A percentile compares a stretch with the other conserved stretches of the same genome.
phyloP scores from a whole-genome alignment of 179 eudicot genomes.

The Carnegiea gigantea region DNA sequence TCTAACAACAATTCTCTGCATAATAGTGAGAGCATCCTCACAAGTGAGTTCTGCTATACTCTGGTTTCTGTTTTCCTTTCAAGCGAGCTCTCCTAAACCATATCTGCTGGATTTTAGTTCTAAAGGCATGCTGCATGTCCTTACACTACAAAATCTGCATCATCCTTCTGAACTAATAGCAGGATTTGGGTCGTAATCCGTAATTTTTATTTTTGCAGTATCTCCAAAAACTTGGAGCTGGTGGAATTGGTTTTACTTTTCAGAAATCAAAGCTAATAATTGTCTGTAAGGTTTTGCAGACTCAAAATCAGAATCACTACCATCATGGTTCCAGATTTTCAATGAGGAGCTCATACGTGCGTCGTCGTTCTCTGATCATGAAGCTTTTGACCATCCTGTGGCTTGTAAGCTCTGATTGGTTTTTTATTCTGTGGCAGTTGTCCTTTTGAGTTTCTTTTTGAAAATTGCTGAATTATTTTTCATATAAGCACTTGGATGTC shows the following conservation, averaged over 20 bases:
- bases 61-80: neutral
- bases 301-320: slow-evolving; percentile 51
- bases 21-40: slow-evolving; percentile 44
- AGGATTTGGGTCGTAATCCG: neutral
- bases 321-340: slow-evolving; percentile 81
- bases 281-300: slow-evolving; percentile 45
- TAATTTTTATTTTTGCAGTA: neutral
- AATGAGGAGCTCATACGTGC: slow-evolving; percentile 80
- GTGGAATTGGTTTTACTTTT: slow-evolving; percentile 11
- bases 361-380: slow-evolving; percentile 94
- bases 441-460: neutral
- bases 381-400: slow-evolving; percentile 98
- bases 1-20: slow-evolving; percentile 42
- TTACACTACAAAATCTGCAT: neutral
- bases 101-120: neutral
- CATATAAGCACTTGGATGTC: neutral
- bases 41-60: slow-evolving; percentile 49
- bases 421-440: slow-evolving; percentile 8
- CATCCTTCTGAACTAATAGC: neutral
- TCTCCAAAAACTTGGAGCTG: slow-evolving; percentile 2
- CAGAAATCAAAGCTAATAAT: slow-evolving; percentile 18
- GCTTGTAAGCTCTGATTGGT: slow-evolving; percentile 55
- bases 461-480: neutral
- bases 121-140: neutral
- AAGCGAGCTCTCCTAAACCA: neutral